Evolutionary conservation across 75 land plant genomes (phyloP), one percentile per base, ranked within the genome.

Genomic region (Pseudotsuga menziesii): DNA sequence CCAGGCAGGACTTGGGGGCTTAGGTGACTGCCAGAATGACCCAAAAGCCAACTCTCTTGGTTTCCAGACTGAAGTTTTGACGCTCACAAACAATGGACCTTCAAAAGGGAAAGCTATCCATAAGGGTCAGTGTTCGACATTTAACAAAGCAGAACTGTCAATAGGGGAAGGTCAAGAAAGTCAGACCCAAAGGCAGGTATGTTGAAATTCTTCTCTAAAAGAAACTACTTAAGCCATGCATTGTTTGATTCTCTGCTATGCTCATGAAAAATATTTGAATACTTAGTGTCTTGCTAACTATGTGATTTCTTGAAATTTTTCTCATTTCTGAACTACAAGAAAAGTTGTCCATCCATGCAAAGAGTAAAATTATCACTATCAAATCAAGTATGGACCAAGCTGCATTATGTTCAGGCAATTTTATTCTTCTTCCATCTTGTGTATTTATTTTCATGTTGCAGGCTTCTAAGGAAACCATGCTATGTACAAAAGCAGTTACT

Each of bases 91-190:
- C 75, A 73, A 73, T 25, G 75, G 15, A 14, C 17, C 15, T 55
- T 55, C 32, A 55, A 73, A 73, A 55, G 75, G 75, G 75, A 73
- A 73, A 55, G 20, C 75, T 55, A 55, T 55, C 57, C 11, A 19
- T 26, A 54, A 11, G 16, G 29, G 27, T 55, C 35, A 48, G 32
- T 73, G 32, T 55, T 73, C 75, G 14, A 73, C 56, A 55, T 1
- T 54, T 19, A 73, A 16, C 27, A 73, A 73, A 48, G 44, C 26
- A 17, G 57, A 73, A 23, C 57, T 39, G 75, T 27, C 26, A 20
- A 73, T 27, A 25, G 57, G 55, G 48, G 75, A 73, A 55, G 32
- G 35, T 35, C 44, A 55, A 15, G 75, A 73, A 55, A 55, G 57
- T 26, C 22, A 52, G 15, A 27, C 19, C 16, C 56, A 55, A 54